Evolutionary conservation across 192 early-diverging fungal species (phyloP).

Genomic region (Backusella psychrophila): DNA sequence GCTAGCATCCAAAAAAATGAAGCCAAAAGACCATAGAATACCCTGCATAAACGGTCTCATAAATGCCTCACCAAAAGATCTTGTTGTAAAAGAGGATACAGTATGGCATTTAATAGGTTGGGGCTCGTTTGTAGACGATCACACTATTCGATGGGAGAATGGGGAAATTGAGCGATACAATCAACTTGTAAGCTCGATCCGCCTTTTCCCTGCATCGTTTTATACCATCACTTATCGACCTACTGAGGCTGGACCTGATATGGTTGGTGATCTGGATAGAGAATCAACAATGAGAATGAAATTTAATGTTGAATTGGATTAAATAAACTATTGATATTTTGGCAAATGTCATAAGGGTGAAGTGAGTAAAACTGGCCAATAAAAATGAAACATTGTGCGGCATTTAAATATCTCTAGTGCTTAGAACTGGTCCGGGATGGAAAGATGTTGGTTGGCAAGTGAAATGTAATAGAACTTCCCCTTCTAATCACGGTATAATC

Average conservation of each 20-base stretch:
- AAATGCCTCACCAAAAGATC: neutral
- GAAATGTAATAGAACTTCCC: neutral
- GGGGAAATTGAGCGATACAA: neutral
- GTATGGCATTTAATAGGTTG: conserved; percentile 33
- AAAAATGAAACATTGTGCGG: neutral
- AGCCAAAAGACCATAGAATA: conserved; percentile 8
- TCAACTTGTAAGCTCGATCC: neutral
- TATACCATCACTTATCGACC: conserved; percentile 14
- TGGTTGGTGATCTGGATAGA: neutral
- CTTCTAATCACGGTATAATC: conserved; percentile 6
- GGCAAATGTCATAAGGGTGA: neutral
- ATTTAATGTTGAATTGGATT: conserved; percentile 26
- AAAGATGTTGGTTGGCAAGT: neutral
- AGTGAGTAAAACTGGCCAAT: neutral
- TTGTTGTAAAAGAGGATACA: neutral
- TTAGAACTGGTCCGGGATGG: neutral
- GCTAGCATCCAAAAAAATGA: neutral
- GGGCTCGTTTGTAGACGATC: conserved; percentile 21
- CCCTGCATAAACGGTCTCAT: conserved; percentile 25
- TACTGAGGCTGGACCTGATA: neutral
- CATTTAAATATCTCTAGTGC: neutral
- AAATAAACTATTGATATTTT: neutral
- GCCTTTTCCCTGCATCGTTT: conserved; percentile 27
- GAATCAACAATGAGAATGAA: conserved; percentile 12
- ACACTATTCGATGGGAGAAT: conserved; percentile 19